A percentile compares a stretch with the other conserved stretches of the same genome.
These are phyloP conservation scores for Salix suchowensis DNA, from an alignment of 345 rosid species.

Conservation along the genomic window DNA sequence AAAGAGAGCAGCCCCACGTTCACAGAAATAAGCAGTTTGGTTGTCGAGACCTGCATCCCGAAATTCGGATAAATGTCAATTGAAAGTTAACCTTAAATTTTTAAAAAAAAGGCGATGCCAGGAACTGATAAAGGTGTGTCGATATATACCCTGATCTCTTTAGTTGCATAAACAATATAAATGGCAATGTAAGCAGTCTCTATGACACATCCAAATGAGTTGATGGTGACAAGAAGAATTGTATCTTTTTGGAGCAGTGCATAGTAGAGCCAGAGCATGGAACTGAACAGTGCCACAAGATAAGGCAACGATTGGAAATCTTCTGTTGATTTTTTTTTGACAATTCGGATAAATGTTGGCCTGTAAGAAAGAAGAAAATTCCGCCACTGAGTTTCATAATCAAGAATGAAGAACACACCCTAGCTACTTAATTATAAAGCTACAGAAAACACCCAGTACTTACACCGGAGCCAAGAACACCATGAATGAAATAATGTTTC, in stretches of 20 bases:
- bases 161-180: conserved; percentile 57
- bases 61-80: not conserved
- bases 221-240: conserved; percentile 75
- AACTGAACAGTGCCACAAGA: conserved; percentile 77
- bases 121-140: too few relatives aligned
- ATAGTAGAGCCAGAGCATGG: conserved; percentile 88
- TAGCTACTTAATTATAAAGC: too few relatives aligned
- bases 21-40: conserved; percentile 43
- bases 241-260: conserved; percentile 56
- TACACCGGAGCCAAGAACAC: conserved; percentile 87
- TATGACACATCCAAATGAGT: conserved; percentile 67
- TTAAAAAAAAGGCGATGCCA: not conserved
- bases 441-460: conserved; percentile 23
- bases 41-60: conserved; percentile 47
- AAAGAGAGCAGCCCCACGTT: conserved; percentile 54
- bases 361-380: conserved; percentile 27
- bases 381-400: not conserved
- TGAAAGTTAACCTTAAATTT: not conserved
- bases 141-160: conserved; percentile 34
- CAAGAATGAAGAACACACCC: not conserved
- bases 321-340: conserved; percentile 64
- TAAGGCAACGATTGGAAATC: conserved; percentile 81
- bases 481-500: conserved; percentile 62
- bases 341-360: conserved; percentile 72
- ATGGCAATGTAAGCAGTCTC: conserved; percentile 62